Base-by-base conservation (phyloP, 1,284 basidiomycete genomes). In the Apiotrichum laibachii region DNA sequence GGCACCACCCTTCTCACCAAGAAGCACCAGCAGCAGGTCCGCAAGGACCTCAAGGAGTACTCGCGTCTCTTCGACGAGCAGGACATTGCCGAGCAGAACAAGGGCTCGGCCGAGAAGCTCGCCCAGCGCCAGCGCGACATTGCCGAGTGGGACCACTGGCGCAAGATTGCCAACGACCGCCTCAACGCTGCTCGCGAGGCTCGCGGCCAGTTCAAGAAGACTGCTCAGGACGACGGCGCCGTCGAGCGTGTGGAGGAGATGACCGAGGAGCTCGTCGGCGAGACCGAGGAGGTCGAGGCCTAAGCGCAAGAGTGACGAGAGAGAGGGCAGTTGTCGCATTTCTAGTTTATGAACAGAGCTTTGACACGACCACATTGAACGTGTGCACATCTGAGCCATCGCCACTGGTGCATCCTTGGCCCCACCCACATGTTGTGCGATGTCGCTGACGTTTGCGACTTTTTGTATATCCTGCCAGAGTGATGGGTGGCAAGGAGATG, bases 101-200 rank as follows among this genome's bases (percentile, higher is more conserved):
- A 89, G 72, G 89, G 95, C 67, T 92, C 89, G 64, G 91, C 93
- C 8, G 95, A 98, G 80, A 85, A 97, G 59, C 85, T 95, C 68
- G 92, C 93, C 40, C 86, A 88, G 65, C 86, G 96, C 71, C 89
- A 91, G 79, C 85, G 95, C 61, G 85, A 96, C 58, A 88, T 99
- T 67, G 90, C 96, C 71, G 95, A 99, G 80, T 99, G 96, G 96
- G 95, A 99, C 80, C 90, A 93, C 39, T 99, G 96, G 96, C 73
- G 83, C 55, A 55, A 67, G 40, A 68, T 73, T 61, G 75, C 75
- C 59, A 68, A 71, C 61, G 67, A 68, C 44, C 63, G 69, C 33
- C 55, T 77, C 19, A 71, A 63, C 11, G 72, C 68, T 46, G 70
- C 67, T 55, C 62, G 77, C 55, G 66, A 72, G 63, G 59, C 61